Conservation (phyloP, 768 basidiomycete species). For the Dictyophora rubrovolvata region DNA sequence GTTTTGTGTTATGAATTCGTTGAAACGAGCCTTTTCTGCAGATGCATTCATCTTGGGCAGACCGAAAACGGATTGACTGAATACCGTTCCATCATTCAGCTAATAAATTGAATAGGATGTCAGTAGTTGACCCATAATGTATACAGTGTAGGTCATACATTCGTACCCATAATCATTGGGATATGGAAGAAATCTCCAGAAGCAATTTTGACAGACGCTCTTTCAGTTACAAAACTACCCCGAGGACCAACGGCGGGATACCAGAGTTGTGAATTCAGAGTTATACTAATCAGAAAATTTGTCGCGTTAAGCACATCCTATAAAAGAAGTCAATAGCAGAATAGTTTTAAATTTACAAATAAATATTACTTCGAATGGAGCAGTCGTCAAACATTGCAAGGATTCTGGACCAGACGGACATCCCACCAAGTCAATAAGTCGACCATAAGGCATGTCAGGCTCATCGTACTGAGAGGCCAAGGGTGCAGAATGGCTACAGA, state of each 20-base stretch:
- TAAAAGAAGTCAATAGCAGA: not conserved
- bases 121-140: not conserved
- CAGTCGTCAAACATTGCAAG: slow-evolving; percentile 33
- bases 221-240: slow-evolving; percentile 13
- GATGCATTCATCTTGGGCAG: slow-evolving; percentile 26
- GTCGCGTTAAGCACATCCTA: slow-evolving; percentile 35
- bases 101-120: slow-evolving; percentile 10
- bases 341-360: not conserved
- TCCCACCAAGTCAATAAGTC: slow-evolving; percentile 34
- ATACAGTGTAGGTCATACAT: slow-evolving; percentile 8
- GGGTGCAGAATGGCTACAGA: slow-evolving; percentile 39
- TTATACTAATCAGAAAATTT: slow-evolving; percentile 9
- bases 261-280: slow-evolving; percentile 15
- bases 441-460: slow-evolving; percentile 39
- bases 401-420: slow-evolving; percentile 31
- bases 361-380: slow-evolving; percentile 32
- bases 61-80: slow-evolving; percentile 30
- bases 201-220: slow-evolving; percentile 13
- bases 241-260: slow-evolving; percentile 15
- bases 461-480: slow-evolving; percentile 37
- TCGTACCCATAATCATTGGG: slow-evolving; percentile 13
- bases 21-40: slow-evolving; percentile 34
- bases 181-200: slow-evolving; percentile 15
- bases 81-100: slow-evolving; percentile 45
- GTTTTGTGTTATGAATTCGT: slow-evolving; percentile 34